Evolutionary conservation across 768 basidiomycete species (phyloP), one percentile per base, ranked within the genome.

Genomic region (Macrolepiota albuminosa): DNA sequence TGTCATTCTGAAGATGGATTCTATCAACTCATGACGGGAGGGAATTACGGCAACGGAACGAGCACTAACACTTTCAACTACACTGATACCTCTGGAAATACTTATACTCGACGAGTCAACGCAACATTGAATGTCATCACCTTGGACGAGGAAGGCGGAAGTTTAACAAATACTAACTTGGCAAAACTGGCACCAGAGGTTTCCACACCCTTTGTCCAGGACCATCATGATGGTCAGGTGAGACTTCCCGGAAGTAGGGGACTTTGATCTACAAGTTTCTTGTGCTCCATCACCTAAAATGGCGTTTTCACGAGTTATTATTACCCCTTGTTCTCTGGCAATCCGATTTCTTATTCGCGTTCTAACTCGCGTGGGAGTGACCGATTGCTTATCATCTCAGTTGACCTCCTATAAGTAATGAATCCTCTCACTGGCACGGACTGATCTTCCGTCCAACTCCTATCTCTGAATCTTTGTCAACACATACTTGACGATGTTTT

Each of bases 41-140:
- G 84, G 13, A 85, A 84, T 67, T 70, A 71, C 7, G 88, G 85
- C 0, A 88, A 88, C 57, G 88, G 89, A 33, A 88, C 86, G 6
- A 89, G 76, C 71, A 82, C 80, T 71, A 91, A 91, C 68, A 80
- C 78, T 0, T 85, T 91, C 71, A 71, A 69, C 37, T 93, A 90
- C 67, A 63, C 69, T 11, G 88, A 91, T 68, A 64, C 65, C 48
- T 70, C 72, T 6, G 85, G 84, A 53, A 86, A 91, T 70, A 88
- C 87, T 0, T 92, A 79, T 70, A 70, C 71, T 57, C 76, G 88
- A 57, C 66, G 74, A 26, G 88, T 92, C 56, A 76, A 83, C 61
- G 85, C 87, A 3, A 81, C 80, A 2, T 74, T 82, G 63, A 81
- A 86, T 66, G 78, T 76, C 66, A 87, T 92, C 66, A 82, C 83